Evolutionary conservation across 108 stramenopile genomes (phyloP), one percentile per base, ranked within the genome.

Genomic region (Cyclotella choctawhatcheeana): DNA sequence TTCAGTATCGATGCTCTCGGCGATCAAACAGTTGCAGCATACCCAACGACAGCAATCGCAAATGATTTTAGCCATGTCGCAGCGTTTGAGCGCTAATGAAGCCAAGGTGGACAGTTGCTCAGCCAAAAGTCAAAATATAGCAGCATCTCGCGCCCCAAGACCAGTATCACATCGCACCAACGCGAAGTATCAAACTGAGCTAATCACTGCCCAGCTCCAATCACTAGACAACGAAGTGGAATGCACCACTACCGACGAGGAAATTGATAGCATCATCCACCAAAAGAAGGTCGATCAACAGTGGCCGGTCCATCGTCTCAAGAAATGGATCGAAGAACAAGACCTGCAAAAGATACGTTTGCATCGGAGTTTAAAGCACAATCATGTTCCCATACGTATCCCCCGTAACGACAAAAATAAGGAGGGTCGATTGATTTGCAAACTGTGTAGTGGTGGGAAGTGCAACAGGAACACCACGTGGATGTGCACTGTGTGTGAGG

Each of bases 391-490:
- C 58, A 14, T 71, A 17, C 69, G 69, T 31, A 71, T 71, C 30
- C 69, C 69, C 30, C 55, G 59, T 17, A 33, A 21, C 21, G 45
- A 47, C 27, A 47, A 64, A 26, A 77, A 77, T 33, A 77, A 58
- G 63, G 76, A 77, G 44, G 76, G 76, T 0, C 40, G 76, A 7
- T 45, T 77, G 27, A 77, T 77, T 21, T 77, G 76, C 45, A 67
- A 67, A 44, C 37, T 77, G 0, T 77, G 76, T 27, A 60, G 58
- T 29, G 76, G 76, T 16, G 61, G 61, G 18, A 64, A 68, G 16
- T 63, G 59, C 37, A 77, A 77, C 33, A 67, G 76, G 21, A 77
- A 77, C 54, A 77, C 76, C 31, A 69, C 67, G 14, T 77, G 76
- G 76, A 77, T 77, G 76, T 77, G 76, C 17, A 45, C 43, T 32